Evolutionary conservation across 805 yeast species (phyloP), one percentile per base, ranked within the genome.

Genomic region (Tetrapisispora pingtungensis): DNA sequence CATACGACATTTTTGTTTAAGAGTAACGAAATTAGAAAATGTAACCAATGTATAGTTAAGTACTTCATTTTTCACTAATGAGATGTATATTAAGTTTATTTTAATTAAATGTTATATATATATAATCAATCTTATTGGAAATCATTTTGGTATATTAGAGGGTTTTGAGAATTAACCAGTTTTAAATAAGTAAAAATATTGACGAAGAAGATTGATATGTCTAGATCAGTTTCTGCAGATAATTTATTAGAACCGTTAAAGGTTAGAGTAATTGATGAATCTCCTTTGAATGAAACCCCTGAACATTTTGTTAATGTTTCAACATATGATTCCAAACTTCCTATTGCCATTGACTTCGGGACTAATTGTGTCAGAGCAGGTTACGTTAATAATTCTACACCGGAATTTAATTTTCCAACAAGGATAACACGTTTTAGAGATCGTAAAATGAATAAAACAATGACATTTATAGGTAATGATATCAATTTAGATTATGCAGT

Each of bases 281-380:
- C 58, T 10, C 58, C 56, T 15, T 37, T 66, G 49, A 52, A 60
- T 31, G 58, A 58, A 40, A 46, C 49, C n/a, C 59, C 68, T 22
- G 67, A 62, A 48, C 42, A 51, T 7, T 59, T 62, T 34, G 58
- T 59, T 42, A 58, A 54, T 48, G 53, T 59, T 18, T 49, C 53
- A 33, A 46, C 50, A 28, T 58, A 64, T 28, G 46, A 77, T 2
- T 19, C 47, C 14, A 42, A 33, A 10, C 70, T 72, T 1, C 97
- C 98, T 2, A 84, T 93, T 43, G 96, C 90, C 13, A 69, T 93
- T 10, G 99, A 93, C 65, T 70, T 93, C 44, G 98, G 97, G 1
- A 66, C 86, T 7, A 70, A 76, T 38, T 60, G 67, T 22, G 65
- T 78, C 36, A 72, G 83, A 53, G 71, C 78, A 1, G 94, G 94